phyloP scores from a whole-genome alignment of 441 rosid genomes.

The Kokia cookei region DNA sequence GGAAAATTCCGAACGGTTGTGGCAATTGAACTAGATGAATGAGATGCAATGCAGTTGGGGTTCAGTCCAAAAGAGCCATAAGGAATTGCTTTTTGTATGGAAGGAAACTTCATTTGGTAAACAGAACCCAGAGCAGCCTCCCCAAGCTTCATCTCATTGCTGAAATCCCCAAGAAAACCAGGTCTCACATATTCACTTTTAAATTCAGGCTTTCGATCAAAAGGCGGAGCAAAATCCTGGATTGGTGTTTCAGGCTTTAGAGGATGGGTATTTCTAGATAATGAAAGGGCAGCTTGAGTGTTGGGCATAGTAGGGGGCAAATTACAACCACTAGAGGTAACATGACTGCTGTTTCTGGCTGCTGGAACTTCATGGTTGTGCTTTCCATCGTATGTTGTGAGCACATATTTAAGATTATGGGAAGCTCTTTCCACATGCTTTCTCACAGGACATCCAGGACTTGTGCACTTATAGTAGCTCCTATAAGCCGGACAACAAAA shows the following conservation, averaged over 20 bases:
- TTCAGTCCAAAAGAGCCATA: constrained; percentile 30
- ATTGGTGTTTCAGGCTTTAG: constrained; percentile 35
- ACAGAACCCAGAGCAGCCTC: constrained; percentile 26
- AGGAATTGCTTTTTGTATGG: constrained; percentile 26
- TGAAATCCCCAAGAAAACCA: constrained; percentile 31
- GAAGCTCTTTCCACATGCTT: constrained; percentile 78
- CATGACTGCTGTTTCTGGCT: constrained; percentile 43
- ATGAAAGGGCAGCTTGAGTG: constrained; percentile 24
- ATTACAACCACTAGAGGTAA: constrained; percentile 18
- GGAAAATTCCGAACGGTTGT: constrained; percentile 40
- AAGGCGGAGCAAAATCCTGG: constrained; percentile 30
- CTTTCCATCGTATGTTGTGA: constrained; percentile 61
- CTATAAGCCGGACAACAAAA: constrained; percentile 18
- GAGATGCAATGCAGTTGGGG: constrained; percentile 17
- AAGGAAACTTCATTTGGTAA: constrained; percentile 43
- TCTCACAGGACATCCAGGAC: constrained; percentile 52
- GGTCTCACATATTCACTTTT: constrained; percentile 29
- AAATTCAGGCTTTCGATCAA: constrained; percentile 34
- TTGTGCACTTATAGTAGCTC: constrained; percentile 78
- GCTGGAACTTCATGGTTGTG: constrained; percentile 73
- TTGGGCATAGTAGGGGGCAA: constrained; percentile 17
- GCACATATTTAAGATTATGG: constrained; percentile 45
- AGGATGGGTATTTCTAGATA: constrained; percentile 22
- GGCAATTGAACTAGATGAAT: constrained; percentile 26
- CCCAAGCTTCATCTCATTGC: constrained; percentile 37